Conservation (phyloP, 257 asterid species). For the Ballota nigra region DNA sequence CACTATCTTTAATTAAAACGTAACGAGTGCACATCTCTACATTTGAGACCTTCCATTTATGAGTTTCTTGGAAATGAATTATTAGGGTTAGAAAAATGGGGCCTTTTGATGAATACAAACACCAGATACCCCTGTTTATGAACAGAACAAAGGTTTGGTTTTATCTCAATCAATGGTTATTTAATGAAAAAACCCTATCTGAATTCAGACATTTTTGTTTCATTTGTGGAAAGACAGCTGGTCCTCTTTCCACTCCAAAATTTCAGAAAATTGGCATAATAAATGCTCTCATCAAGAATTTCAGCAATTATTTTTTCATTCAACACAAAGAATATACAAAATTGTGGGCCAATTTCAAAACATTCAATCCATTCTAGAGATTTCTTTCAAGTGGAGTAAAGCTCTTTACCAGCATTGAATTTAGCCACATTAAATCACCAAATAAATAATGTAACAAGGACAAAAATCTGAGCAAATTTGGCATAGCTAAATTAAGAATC, state of each 20-base stretch:
- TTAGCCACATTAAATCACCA: not conserved
- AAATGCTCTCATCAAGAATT: not conserved
- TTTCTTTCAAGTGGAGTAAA: not conserved
- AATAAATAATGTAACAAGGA: not conserved
- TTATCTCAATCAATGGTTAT: too few relatives aligned
- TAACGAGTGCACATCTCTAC: too few relatives aligned
- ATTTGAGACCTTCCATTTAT: too few relatives aligned
- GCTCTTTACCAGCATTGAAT: not conserved
- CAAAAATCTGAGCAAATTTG: not conserved
- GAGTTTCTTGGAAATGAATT: not conserved
- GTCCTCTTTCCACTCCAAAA: not conserved
- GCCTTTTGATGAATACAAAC: constrained; percentile 10
- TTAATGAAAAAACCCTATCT: too few relatives aligned
- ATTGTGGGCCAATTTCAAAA: not conserved
- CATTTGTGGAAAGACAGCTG: not conserved
- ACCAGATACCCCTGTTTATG: too few relatives aligned
- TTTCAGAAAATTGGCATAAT: too few relatives aligned
- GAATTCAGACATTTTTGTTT: constrained; percentile 5
- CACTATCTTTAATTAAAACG: too few relatives aligned
- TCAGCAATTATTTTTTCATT: not conserved
- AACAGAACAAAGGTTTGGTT: not conserved
- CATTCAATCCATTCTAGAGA: not conserved
- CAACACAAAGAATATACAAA: not conserved
- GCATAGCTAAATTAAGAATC: too few relatives aligned
- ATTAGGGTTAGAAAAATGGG: not conserved